Evolutionary conservation across 1,139 yeast genomes (phyloP).

Genomic region (Saccharomycopsis hybrid): DNA sequence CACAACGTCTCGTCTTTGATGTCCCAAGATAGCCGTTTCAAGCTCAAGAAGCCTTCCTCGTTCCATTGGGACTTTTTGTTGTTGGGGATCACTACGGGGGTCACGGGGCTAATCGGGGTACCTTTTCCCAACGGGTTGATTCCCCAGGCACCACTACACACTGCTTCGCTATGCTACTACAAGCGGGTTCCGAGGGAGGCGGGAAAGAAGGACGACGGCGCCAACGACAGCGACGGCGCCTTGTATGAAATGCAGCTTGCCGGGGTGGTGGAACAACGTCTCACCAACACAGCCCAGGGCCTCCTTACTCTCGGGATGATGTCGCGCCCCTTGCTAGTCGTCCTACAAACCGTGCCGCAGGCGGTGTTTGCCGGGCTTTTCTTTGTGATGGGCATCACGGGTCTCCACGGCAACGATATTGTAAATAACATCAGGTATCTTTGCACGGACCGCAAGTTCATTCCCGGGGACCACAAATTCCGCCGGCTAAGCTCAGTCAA

Average conservation of each 20-base stretch:
- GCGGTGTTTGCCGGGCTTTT: conserved; percentile 89
- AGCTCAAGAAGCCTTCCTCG: conserved; percentile 76
- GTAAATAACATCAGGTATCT: conserved; percentile 57
- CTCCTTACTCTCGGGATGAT: conserved; percentile 76
- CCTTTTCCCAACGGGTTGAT: conserved; percentile 96
- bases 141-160: conserved; percentile 95
- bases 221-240: conserved; percentile 27
- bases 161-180: conserved; percentile 62
- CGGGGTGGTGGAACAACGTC: conserved; percentile 81
- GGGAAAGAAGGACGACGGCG: conserved; percentile 4
- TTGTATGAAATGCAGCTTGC: conserved; percentile 28
- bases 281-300: conserved; percentile 82
- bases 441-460: conserved; percentile 46
- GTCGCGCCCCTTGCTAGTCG: conserved; percentile 79
- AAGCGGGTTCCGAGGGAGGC: conserved; percentile 24
- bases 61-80: conserved; percentile 91
- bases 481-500: conserved; percentile 34
- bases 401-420: conserved; percentile 62
- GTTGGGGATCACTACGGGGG: conserved; percentile 79
- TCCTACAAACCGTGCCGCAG: conserved; percentile 85
- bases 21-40: conserved; percentile 80
- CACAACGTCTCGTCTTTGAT: conserved; percentile 91
- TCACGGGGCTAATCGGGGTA: conserved; percentile 79
- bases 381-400: conserved; percentile 86
- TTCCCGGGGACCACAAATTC: conserved; percentile 21